phyloP scores from a whole-genome alignment of 1,139 yeast genomes.

The Arxiozyma slooffiae region DNA sequence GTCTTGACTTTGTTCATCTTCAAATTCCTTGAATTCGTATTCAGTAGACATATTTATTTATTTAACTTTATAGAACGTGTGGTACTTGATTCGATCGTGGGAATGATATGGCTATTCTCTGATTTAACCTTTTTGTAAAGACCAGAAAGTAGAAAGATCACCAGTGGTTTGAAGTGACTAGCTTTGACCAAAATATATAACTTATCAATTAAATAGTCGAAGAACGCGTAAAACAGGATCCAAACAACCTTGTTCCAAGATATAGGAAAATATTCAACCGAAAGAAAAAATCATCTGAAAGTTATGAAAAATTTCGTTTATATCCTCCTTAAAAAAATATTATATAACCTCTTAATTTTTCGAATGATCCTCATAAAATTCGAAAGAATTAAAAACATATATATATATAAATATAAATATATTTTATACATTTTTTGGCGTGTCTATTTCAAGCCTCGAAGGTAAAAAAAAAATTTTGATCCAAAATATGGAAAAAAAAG shows the following conservation, averaged over 20 bases:
- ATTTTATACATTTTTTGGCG: not conserved
- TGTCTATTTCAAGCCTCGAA: not conserved
- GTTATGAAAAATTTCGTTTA: too few relatives aligned
- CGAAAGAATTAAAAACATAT: not conserved
- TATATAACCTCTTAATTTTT: not conserved
- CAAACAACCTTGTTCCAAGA: not conserved
- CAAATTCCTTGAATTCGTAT: conserved; percentile 32
- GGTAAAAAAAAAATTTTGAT: too few relatives aligned
- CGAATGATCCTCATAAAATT: not conserved
- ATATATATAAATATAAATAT: too few relatives aligned
- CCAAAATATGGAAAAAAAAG: not conserved
- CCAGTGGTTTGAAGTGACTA: not conserved
- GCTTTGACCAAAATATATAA: not conserved
- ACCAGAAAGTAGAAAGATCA: not conserved
- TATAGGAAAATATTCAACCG: not conserved
- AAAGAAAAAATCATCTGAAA: not conserved
- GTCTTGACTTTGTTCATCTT: conserved; percentile 58
- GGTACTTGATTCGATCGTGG: not conserved
- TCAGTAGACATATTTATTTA: conserved; percentile 19
- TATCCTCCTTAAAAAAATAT: not conserved
- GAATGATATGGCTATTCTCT: not conserved
- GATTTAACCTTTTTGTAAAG: not conserved
- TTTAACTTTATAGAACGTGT: not conserved
- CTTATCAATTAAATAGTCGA: not conserved
- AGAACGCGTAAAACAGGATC: not conserved